Evolutionary conservation across 345 rosid genomes (phyloP).

Genomic region (Durio zibethinus): DNA sequence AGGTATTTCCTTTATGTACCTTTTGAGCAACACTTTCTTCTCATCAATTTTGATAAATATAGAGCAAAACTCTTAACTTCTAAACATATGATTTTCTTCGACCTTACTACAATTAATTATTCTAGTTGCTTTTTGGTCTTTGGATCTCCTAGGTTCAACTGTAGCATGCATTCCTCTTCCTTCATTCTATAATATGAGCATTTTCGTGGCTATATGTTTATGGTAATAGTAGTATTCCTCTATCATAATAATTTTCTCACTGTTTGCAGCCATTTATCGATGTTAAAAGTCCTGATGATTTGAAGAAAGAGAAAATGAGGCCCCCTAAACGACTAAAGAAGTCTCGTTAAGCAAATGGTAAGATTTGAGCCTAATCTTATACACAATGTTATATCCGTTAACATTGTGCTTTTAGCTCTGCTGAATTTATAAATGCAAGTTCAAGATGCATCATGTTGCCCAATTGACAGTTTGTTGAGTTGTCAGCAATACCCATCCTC

Average conservation of each 20-base stretch:
- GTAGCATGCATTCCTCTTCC: background rate
- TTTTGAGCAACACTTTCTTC: background rate
- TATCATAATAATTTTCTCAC: constrained; percentile 8
- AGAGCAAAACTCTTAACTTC: background rate
- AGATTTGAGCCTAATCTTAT: background rate
- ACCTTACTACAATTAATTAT: background rate
- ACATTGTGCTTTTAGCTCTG: background rate
- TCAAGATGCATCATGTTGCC: background rate
- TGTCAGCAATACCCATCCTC: background rate
- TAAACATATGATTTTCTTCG: background rate
- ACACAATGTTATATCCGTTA: background rate
- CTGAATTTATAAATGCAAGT: background rate
- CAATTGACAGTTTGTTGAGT: background rate
- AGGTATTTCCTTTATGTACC: constrained; percentile 38
- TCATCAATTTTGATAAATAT: background rate
- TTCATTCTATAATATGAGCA: background rate
- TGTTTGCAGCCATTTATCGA: constrained; percentile 72
- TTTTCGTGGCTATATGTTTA: background rate
- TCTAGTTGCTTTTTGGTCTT: background rate
- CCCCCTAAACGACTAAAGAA: constrained; percentile 70
- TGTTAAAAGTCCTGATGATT: constrained; percentile 48
- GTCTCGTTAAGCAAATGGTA: constrained; percentile 41
- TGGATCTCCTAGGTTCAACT: background rate
- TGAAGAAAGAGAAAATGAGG: constrained; percentile 53
- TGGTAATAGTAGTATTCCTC: background rate